Percentiles rank a stretch among this genome's conserved stretches.
Evolutionary conservation across 2,329 filamentous ascomycete species (phyloP).

Genomic region (Claviceps cyperi): DNA sequence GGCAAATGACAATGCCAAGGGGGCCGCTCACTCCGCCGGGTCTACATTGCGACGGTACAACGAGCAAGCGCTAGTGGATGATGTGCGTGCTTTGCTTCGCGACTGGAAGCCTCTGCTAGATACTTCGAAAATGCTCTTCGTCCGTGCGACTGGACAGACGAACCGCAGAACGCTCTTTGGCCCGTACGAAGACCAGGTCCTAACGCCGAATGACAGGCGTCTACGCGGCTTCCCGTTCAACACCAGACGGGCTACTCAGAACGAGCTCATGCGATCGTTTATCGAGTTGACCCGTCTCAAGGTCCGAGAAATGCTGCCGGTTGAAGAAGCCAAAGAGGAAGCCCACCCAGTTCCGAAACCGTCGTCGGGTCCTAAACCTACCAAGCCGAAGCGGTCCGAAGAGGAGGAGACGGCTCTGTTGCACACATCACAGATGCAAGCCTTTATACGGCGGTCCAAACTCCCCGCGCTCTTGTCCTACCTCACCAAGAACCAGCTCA

Average conservation of each 20-base stretch:
- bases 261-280: conserved; percentile 86
- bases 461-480: conserved; percentile 78
- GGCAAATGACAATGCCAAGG: conserved; percentile 86
- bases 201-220: conserved; percentile 64
- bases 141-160: conserved; percentile 74
- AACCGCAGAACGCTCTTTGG: conserved; percentile 83
- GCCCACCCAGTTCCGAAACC: conserved; percentile 26
- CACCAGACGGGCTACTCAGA: conserved; percentile 81
- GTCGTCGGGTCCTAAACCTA: conserved; percentile 27
- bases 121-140: conserved; percentile 69
- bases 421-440: conserved; percentile 80
- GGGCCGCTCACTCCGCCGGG: conserved; percentile 84
- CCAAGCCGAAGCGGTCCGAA: conserved; percentile 54
- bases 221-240: conserved; percentile 85
- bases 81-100: conserved; percentile 64
- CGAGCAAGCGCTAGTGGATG: conserved; percentile 76
- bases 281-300: conserved; percentile 88
- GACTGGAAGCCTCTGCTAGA: conserved; percentile 85
- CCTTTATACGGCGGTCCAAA: conserved; percentile 78
- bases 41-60: conserved; percentile 85
- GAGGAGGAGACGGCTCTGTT: conserved; percentile 71
- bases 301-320: conserved; percentile 61
- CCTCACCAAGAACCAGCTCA: conserved; percentile 58
- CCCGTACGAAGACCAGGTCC: conserved; percentile 75
- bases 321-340: conserved; percentile 31